Base-by-base conservation (phyloP, 2,329 filamentous ascomycete genomes). In the Rosellinia necatrix region DNA sequence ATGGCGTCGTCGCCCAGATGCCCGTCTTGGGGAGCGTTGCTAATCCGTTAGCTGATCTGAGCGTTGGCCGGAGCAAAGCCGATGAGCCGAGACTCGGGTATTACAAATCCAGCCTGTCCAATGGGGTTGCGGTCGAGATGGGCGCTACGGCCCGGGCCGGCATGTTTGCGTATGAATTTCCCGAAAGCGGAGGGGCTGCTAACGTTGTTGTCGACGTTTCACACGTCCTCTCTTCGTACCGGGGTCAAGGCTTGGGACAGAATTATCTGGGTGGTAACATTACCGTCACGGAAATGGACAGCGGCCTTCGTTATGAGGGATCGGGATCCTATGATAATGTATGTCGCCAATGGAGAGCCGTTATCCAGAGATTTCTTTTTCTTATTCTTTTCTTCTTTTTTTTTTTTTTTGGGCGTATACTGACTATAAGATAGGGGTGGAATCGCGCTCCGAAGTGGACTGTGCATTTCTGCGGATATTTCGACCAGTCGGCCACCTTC, bases 201-300 rank as follows among this genome's bases (percentile, higher is more conserved):
- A 75, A 82, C 37, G 65, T 88, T 13, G 75, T 88, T 21, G 81
- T 86, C 5, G 86, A 89, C 66, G 82, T 88, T 6, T 87, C 84
- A 1, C 86, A 89, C 66, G 80, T 84, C n/a, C 71, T 89, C 34
- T 78, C 83, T 2, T 87, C 84, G 2, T 87, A 80, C 53, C 76
- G 85, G 30, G 82, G 83, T 0, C 75, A 82, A 61, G 82, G 83
- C 0, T 75, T 86, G 29, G 80, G 81, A n/a, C 86, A 89, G 68
- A 76, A 78, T 30, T 89, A 87, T 64, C 74, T 82, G 5, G 80
- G 80, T n/a, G 86, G 86, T 0, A 78, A 77, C 40, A 81, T 89
- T 25, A 73, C 72, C 1, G 74, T 86, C 2, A 70, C 72, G n/a
- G 64, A 68, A 0, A 78, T 82, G 35, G 75, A 77, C 0, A 55